Evolutionary conservation across 176 grass and related monocot genomes (phyloP), one percentile per base, ranked within the genome.

Genomic region (Secale cereale): DNA sequence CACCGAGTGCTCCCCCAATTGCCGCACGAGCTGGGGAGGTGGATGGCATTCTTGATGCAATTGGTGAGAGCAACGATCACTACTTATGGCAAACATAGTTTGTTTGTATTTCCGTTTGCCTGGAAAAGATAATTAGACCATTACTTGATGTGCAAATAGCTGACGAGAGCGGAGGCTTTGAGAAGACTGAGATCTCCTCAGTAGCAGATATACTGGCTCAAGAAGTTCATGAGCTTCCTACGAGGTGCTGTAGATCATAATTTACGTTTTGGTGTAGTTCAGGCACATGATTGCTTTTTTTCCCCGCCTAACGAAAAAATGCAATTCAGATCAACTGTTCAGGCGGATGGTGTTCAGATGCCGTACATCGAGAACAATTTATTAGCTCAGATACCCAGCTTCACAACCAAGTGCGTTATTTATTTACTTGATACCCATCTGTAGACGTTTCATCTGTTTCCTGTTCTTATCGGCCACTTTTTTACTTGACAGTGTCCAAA

Each of bases 1-100:
- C 93, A 36, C 93, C 96, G 8, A 95, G 93, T 88, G 96, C 96
- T 19, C 93, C 96, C 83, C 96, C 96, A 56, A 90, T 98, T 82
- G 88, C 40, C 10, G 13, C 75, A 30, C 89, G 85, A 73, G 90
- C 35, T 36, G 93, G 59, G 50, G 57, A 85, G 9, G 87, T 82
- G 13, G 33, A 70, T 40, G 50, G n/a, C 41, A 90, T 76, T 81
- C 78, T 86, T 65, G 80, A 86, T 66, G 28, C 74, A 45, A 80
- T 63, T 13, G 85, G 93, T 92, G 64, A 92, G 91, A 86, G 52
- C 33, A 82, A 1, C 28, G 13, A 30, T 17, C 22, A 28, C 9
- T 78, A 28, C 43, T 12, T 27, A 33, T 29, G 32, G 25, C 23
- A 13, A 83, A 62, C 13, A 12, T 2, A 68, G 17, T 22, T 66